Evolutionary conservation across 1,284 basidiomycete genomes (phyloP).

Genomic region (Cutaneotrichosporon cavernicola): DNA sequence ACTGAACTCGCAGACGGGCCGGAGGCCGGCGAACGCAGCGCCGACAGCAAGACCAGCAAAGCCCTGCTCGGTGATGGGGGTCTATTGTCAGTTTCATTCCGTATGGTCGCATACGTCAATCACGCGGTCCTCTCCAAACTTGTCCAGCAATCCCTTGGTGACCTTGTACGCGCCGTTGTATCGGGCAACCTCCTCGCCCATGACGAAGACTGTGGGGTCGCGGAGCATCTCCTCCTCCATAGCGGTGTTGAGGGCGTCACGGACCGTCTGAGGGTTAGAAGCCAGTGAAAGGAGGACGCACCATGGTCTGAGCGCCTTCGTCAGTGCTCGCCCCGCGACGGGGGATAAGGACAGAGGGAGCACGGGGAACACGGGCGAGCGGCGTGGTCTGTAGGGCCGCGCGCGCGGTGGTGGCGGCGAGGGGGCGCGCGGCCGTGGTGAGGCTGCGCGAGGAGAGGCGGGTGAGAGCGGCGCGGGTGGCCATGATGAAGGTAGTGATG

Average conservation of each 20-base stretch:
- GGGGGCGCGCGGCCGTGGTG: conserved; percentile 53
- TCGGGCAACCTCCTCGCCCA: conserved; percentile 97
- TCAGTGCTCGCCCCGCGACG: conserved; percentile 42
- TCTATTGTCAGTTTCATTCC: conserved; percentile 48
- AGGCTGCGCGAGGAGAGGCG: conserved; percentile 65
- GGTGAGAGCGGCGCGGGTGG: conserved; percentile 63
- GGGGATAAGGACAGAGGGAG: conserved; percentile 36
- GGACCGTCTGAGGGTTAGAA: conserved; percentile 74
- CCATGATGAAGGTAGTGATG: conserved; percentile 56
- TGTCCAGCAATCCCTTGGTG: conserved; percentile 97
- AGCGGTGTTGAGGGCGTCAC: conserved; percentile 94
- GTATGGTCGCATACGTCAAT: conserved; percentile 63
- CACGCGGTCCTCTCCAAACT: conserved; percentile 98
- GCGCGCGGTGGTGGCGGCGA: conserved; percentile 32
- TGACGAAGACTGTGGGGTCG: conserved; percentile 90
- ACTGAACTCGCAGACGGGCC: conserved; percentile 98
- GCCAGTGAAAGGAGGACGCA: conserved; percentile 28
- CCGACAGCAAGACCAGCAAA: conserved; percentile 97
- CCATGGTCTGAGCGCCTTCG: conserved; percentile 45
- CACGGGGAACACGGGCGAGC: conserved; percentile 41
- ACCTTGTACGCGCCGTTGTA: conserved; percentile 99
- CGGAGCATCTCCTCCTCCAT: conserved; percentile 99
- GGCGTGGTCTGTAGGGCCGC: conserved; percentile 47
- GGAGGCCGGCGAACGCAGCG: conserved; percentile 87
- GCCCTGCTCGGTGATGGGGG: conserved; percentile 97